Percentiles rank a stretch among this genome's conserved stretches.
These are phyloP conservation scores for Chrysanthemum seticuspe DNA, from an alignment of 129 eudicot genomes.

Conservation along the genomic window DNA sequence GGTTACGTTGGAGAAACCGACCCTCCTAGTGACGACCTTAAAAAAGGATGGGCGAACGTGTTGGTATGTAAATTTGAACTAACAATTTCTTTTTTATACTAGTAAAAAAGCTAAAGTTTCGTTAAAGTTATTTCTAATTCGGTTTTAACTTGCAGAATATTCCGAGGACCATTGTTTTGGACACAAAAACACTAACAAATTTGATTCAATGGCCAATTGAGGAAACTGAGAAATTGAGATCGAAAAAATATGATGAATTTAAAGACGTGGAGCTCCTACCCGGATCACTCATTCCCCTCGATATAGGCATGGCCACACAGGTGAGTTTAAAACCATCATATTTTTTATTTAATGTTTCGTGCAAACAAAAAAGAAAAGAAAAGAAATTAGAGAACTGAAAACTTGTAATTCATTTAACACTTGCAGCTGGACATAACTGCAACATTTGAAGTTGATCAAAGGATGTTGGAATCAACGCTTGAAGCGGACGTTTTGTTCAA, in stretches of 20 bases:
- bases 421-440: constrained; percentile 79
- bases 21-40: constrained; percentile 50
- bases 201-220: constrained; percentile 91
- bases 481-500: constrained; percentile 58
- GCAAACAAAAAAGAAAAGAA: not conserved
- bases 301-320: constrained; percentile 69
- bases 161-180: constrained; percentile 73
- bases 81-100: not conserved
- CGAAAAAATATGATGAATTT: constrained; percentile 31
- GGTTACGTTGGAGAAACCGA: constrained; percentile 89
- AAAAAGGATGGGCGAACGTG: constrained; percentile 83
- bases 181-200: constrained; percentile 61
- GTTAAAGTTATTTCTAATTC: not conserved
- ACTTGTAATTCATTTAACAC: not conserved
- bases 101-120: not conserved
- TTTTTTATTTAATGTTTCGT: not conserved
- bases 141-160: constrained; percentile 45
- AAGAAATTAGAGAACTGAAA: not conserved
- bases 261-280: constrained; percentile 61
- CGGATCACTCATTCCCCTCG: constrained; percentile 64
- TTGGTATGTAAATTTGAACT: constrained; percentile 45
- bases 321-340: constrained; percentile 16
- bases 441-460: constrained; percentile 58
- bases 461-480: constrained; percentile 40
- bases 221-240: constrained; percentile 67